A percentile compares a stretch with the other conserved stretches of the same genome.
Conservation (phyloP, 78 protist genomes). For the Dictyostelium citrinum region DNA sequence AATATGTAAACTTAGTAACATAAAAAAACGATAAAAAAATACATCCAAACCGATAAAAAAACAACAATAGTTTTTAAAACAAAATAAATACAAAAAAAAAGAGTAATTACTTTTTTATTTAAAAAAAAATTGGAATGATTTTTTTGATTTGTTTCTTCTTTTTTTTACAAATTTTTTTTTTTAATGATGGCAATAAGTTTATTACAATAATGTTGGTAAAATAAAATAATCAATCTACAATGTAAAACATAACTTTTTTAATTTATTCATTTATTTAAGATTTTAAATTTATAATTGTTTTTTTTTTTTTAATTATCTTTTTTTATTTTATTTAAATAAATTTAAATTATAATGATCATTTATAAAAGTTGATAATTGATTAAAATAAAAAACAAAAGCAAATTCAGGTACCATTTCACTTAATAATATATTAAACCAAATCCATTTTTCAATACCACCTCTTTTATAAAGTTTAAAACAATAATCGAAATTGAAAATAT, state of each 20-base stretch:
- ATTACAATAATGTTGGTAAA: too few species aligned
- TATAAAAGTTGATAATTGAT: slow-evolving; percentile 27
- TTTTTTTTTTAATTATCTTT: too few species aligned
- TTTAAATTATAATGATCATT: slow-evolving; percentile 3
- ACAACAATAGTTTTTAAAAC: too few species aligned
- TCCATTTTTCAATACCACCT: slow-evolving; percentile 23
- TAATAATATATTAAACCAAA: background rate
- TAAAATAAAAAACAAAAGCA: background rate
- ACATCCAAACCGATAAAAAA: background rate
- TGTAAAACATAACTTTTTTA: too few species aligned
- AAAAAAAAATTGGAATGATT: too few species aligned
- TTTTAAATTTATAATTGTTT: too few species aligned
- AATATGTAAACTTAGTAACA: background rate
- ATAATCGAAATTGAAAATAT: background rate
- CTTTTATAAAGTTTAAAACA: background rate
- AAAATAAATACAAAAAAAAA: too few species aligned
- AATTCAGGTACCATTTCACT: background rate
- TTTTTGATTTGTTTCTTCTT: too few species aligned
- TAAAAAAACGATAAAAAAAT: background rate
- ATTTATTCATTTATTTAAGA: too few species aligned
- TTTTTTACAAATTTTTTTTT: too few species aligned
- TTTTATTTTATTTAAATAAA: background rate
- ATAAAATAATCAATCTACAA: too few species aligned
- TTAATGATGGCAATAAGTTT: too few species aligned
- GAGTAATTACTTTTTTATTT: background rate